Percentiles rank a stretch among this genome's conserved stretches.
These are phyloP conservation scores for Strombidium stylifer DNA, from an alignment of 73 alveolate species.

Conservation along the genomic window DNA sequence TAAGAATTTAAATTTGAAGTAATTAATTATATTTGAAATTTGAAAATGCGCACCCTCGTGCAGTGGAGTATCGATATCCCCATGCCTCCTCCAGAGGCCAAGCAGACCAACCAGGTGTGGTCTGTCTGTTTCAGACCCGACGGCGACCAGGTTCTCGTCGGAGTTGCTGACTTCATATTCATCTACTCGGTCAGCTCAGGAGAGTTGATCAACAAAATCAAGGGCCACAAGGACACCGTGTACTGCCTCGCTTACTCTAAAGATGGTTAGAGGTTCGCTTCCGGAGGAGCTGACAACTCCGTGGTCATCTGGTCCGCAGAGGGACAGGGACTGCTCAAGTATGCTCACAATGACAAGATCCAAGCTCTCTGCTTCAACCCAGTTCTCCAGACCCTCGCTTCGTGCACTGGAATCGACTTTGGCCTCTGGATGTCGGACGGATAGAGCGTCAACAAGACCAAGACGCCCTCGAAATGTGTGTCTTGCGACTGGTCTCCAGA, in stretches of 20 bases:
- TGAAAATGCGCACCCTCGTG: too few relatives aligned
- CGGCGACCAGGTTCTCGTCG: slow-evolving; percentile 62
- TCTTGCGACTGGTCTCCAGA: slow-evolving; percentile 76
- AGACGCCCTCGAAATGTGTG: slow-evolving; percentile 51
- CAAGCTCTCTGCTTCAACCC: slow-evolving; percentile 86
- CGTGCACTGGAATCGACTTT: slow-evolving; percentile 74
- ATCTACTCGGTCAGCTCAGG: slow-evolving; percentile 64
- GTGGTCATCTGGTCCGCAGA: slow-evolving; percentile 86
- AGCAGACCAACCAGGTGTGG: slow-evolving; percentile 61
- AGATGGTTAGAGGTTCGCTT: slow-evolving; percentile 78
- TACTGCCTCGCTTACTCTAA: slow-evolving; percentile 84
- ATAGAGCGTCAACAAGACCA: slow-evolving; percentile 52
- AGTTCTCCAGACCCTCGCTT: slow-evolving; percentile 76
- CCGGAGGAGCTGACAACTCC: slow-evolving; percentile 70
- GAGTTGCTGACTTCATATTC: slow-evolving; percentile 70
- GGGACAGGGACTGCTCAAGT: slow-evolving; percentile 70
- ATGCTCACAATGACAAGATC: slow-evolving; percentile 59
- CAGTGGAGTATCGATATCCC: too few relatives aligned
- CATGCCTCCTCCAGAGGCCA: slow-evolving; percentile 61
- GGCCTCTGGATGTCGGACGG: slow-evolving; percentile 73
- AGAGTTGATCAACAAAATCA: slow-evolving; percentile 47
- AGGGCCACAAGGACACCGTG: slow-evolving; percentile 79
- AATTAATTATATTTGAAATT: too few relatives aligned
- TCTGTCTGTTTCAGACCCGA: slow-evolving; percentile 88
- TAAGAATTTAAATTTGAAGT: too few relatives aligned